These are phyloP conservation scores for Rhizoclosmatium sp. DNA, from an alignment of 192 early-diverging fungal genomes.

Conservation along the genomic window DNA sequence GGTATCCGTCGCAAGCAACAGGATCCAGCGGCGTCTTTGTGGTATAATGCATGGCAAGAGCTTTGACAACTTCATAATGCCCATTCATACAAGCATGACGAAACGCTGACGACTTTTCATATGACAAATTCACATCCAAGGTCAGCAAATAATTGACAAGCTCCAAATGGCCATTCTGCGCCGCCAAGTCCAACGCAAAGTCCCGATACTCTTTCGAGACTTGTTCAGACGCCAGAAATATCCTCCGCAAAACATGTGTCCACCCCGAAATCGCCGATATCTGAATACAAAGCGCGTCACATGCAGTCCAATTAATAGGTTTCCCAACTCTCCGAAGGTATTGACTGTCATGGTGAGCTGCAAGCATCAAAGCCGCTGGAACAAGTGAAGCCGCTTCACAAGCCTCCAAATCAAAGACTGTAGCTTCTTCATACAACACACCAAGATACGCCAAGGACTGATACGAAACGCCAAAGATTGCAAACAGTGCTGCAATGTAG, in stretches of 20 bases:
- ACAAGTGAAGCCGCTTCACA: neutral
- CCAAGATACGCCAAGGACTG: slow-evolving; percentile 8
- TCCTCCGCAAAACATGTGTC: slow-evolving; percentile 2
- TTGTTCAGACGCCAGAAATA: neutral
- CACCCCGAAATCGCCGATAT: slow-evolving; percentile 21
- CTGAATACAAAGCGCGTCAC: slow-evolving; percentile 13
- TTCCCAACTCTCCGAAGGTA: neutral
- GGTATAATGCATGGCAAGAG: neutral
- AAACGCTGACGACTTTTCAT: slow-evolving; percentile 3
- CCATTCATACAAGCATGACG: slow-evolving; percentile 21
- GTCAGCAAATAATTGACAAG: neutral
- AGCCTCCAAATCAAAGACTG: neutral
- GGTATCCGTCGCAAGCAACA: neutral
- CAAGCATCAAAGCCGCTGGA: neutral
- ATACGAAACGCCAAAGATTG: slow-evolving; percentile 7
- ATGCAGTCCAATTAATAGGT: neutral
- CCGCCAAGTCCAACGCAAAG: slow-evolving; percentile 5
- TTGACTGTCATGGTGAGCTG: neutral
- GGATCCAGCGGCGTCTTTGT: neutral
- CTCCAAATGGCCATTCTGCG: neutral
- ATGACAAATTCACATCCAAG: neutral
- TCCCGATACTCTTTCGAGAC: neutral
- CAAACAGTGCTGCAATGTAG: slow-evolving; percentile 11
- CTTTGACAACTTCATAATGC: neutral
- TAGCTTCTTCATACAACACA: slow-evolving; percentile 13